These are phyloP conservation scores for Isatis tinctoria DNA, from an alignment of 345 rosid genomes.

Conservation along the genomic window DNA sequence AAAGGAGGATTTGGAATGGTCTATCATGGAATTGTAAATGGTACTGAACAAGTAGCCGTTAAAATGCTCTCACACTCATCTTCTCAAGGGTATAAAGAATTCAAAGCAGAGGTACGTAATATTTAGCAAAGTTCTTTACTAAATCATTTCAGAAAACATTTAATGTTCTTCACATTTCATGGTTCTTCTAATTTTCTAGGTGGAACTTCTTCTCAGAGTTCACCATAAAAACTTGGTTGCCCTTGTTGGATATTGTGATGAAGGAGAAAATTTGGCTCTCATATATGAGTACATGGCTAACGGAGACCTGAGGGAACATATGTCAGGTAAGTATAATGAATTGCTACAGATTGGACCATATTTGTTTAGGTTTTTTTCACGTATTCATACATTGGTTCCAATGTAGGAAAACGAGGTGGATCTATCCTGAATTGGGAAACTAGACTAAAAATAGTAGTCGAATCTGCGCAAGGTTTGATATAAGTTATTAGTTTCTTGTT, in stretches of 20 bases:
- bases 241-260: slow-evolving; percentile 42
- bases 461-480: slow-evolving; percentile 46
- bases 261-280: slow-evolving; percentile 37
- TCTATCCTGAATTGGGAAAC: slow-evolving; percentile 38
- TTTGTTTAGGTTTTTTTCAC: not conserved
- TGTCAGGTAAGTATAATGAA: slow-evolving; percentile 20
- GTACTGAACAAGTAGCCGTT: slow-evolving; percentile 38
- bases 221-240: slow-evolving; percentile 42
- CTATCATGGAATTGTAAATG: slow-evolving; percentile 37
- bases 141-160: not conserved
- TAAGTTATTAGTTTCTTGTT: not conserved
- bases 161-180: not conserved
- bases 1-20: slow-evolving; percentile 50
- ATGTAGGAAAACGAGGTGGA: slow-evolving; percentile 24
- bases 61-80: slow-evolving; percentile 45
- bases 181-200: slow-evolving; percentile 21
- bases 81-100: slow-evolving; percentile 45
- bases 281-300: slow-evolving; percentile 49
- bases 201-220: slow-evolving; percentile 40
- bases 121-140: not conserved
- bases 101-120: slow-evolving; percentile 51
- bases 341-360: not conserved
- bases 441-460: slow-evolving; percentile 42
- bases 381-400: not conserved
- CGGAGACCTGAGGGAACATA: slow-evolving; percentile 25